Evolutionary conservation across 1,284 basidiomycete species (phyloP), one percentile per base, ranked within the genome.

Genomic region (Coniophora puteana): DNA sequence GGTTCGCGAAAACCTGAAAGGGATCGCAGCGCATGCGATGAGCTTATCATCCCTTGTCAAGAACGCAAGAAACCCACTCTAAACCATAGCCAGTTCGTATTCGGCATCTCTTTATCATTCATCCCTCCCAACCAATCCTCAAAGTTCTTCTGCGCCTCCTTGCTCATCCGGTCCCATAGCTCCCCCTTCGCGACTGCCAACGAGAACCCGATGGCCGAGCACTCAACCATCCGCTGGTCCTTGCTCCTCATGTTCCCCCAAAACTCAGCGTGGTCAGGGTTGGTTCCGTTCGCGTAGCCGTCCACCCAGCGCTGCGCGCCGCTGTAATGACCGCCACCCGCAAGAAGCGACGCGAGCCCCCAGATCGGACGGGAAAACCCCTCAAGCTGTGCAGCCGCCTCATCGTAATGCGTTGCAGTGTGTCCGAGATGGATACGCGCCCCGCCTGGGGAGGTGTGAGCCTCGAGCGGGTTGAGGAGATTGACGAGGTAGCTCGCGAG

Each of bases 51-150:
- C 20, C 8, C 12, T 26, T 20, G 14, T 14, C 14, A 8, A 38
- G 27, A 47, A 31, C 22, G 8, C 14, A 35, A 16, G 23, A 20
- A 18, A 58, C 74, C 36, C 45, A 80, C 84, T 44, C 84, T 69
- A 62, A 89, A 89, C 85, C 85, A 89, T 4, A 89, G 68, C 84
- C 85, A 88, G 55, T 89, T 89, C 13, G 84, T 86, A 51, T 81
- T 78, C 7, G 77, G 76, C 78, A 81, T 80, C 47, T 75, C 70
- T 65, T 87, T 87, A 58, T 81, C 78, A 53, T 87, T 87, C 74
- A 88, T 87, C 0, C 78, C 77, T 11, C 80, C 77, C 1, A 89
- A 66, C 79, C 85, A 89, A 8, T 67, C 63, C 43, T 78, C 83
- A 23, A 88, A 68, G 47, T 80, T 72, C 39, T 58, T 60, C 61